Evolutionary conservation across 495 filamentous ascomycete genomes (phyloP).

Genomic region (Zalerion maritima): DNA sequence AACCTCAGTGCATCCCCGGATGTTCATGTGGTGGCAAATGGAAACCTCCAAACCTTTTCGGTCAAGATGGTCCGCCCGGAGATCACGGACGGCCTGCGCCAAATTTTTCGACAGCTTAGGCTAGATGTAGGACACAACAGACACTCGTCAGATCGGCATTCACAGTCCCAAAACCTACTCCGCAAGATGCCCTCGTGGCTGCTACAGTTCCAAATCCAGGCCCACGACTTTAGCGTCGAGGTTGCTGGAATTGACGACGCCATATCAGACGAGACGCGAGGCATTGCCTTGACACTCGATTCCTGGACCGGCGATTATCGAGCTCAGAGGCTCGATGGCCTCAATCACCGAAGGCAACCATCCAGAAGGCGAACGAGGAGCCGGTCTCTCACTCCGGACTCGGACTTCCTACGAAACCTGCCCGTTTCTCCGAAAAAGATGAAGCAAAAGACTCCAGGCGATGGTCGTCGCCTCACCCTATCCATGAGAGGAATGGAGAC

Average conservation of each 20-base stretch:
- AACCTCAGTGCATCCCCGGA: conserved; percentile 76
- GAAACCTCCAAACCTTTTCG: conserved; percentile 72
- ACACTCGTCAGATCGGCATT: no score
- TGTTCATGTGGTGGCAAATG: conserved; percentile 64
- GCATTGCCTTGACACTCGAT: conserved; percentile 73
- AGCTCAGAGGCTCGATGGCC: conserved; percentile 53
- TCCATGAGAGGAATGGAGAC: conserved; percentile 73
- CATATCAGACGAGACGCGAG: conserved; percentile 63
- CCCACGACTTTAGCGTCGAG: conserved; percentile 76
- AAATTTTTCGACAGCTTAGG: conserved; percentile 72
- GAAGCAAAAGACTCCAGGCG: conserved; percentile 44
- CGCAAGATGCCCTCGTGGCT: conserved; percentile 74
- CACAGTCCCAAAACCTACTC: conserved; percentile 49
- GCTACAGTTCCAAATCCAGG: conserved; percentile 67
- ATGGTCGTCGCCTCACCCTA: conserved; percentile 69
- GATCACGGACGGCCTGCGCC: conserved; percentile 79
- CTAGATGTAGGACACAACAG: conserved; percentile 42
- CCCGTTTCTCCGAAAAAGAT: conserved; percentile 46
- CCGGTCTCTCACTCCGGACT: conserved; percentile 42
- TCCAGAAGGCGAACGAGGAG: conserved; percentile 44
- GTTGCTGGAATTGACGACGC: conserved; percentile 75
- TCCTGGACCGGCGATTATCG: conserved; percentile 87
- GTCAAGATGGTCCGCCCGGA: conserved; percentile 81
- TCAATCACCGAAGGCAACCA: conserved; percentile 29
- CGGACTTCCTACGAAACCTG: conserved; percentile 40